Conservation (phyloP, 768 basidiomycete species). For the Inosperma sp. region DNA sequence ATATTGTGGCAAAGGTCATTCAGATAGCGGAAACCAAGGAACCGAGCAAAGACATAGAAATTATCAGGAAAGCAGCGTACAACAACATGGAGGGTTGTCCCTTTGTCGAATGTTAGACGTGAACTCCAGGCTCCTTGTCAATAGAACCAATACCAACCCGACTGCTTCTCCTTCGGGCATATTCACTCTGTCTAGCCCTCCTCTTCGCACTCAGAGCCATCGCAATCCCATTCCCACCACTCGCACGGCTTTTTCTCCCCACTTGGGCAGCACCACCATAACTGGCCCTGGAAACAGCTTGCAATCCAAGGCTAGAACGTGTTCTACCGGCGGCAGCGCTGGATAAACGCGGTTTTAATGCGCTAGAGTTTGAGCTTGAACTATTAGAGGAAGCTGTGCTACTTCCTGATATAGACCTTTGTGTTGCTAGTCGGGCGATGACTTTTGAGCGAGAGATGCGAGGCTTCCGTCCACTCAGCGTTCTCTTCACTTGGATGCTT, state of each 20-base stretch:
- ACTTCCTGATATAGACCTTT: slow-evolving; percentile 46
- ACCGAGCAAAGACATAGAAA: too few relatives aligned
- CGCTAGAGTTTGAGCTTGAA: slow-evolving; percentile 18
- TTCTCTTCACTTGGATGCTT: slow-evolving; percentile 18
- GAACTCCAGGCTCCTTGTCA: not conserved
- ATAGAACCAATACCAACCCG: not conserved
- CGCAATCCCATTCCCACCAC: slow-evolving; percentile 31
- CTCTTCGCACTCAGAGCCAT: slow-evolving; percentile 66
- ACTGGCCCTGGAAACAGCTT: slow-evolving; percentile 37
- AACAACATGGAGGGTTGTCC: not conserved
- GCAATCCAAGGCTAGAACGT: slow-evolving; percentile 52
- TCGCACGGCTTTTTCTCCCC: slow-evolving; percentile 17
- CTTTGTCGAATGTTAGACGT: not conserved
- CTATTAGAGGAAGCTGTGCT: slow-evolving; percentile 12
- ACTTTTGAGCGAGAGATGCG: slow-evolving; percentile 80
- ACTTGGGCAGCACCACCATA: slow-evolving; percentile 26
- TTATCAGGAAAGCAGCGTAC: too few relatives aligned
- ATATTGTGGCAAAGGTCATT: too few relatives aligned
- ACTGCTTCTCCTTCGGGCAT: slow-evolving; percentile 53
- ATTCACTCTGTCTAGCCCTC: slow-evolving; percentile 72
- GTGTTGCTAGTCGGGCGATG: slow-evolving; percentile 69
- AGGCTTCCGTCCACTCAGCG: slow-evolving; percentile 53
- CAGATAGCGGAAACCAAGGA: too few relatives aligned
- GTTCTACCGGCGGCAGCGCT: slow-evolving; percentile 26
- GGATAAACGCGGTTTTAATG: slow-evolving; percentile 21